These are phyloP conservation scores for Gilbertella persicaria DNA, from an alignment of 371 early-diverging fungal species.

Conservation along the genomic window DNA sequence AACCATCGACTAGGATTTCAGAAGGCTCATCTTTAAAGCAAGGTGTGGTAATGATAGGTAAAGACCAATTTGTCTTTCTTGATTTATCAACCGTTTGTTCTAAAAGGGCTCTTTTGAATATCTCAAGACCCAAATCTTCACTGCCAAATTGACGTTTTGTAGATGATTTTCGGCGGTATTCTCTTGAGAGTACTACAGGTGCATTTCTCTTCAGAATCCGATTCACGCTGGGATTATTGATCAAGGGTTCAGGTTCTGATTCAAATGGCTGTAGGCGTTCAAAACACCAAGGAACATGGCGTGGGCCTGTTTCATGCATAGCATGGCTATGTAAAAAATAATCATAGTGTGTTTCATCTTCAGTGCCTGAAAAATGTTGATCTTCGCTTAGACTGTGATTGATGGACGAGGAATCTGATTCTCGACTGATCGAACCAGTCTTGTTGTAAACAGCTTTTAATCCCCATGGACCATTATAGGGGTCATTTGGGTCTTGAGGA, in stretches of 20 bases:
- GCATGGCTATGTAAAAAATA: constrained; percentile 39
- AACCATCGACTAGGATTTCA: constrained; percentile 40
- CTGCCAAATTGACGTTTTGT: constrained; percentile 12
- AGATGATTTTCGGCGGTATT: constrained; percentile 44
- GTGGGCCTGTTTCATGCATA: constrained; percentile 23
- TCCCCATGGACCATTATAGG: constrained; percentile 52
- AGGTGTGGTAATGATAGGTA: constrained; percentile 38
- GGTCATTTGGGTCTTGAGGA: constrained; percentile 53
- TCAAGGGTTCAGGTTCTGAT: constrained; percentile 55
- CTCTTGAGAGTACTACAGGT: constrained; percentile 58
- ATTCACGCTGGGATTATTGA: constrained; percentile 53
- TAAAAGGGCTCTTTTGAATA: constrained; percentile 41
- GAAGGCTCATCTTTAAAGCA: constrained; percentile 34
- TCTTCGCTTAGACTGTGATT: background rate
- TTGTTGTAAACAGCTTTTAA: constrained; percentile 48
- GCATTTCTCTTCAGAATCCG: constrained; percentile 52
- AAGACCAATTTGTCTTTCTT: constrained; percentile 22
- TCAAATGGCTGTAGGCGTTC: constrained; percentile 59
- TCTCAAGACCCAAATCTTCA: constrained; percentile 27
- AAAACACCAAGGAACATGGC: constrained; percentile 46
- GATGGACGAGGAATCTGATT: constrained; percentile 3
- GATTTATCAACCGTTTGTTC: constrained; percentile 34
- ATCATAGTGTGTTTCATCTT: constrained; percentile 15
- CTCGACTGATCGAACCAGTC: constrained; percentile 26
- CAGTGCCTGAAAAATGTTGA: constrained; percentile 8